These are phyloP conservation scores for Coniosporium apollinis DNA, from an alignment of 495 filamentous ascomycete species.

Conservation along the genomic window DNA sequence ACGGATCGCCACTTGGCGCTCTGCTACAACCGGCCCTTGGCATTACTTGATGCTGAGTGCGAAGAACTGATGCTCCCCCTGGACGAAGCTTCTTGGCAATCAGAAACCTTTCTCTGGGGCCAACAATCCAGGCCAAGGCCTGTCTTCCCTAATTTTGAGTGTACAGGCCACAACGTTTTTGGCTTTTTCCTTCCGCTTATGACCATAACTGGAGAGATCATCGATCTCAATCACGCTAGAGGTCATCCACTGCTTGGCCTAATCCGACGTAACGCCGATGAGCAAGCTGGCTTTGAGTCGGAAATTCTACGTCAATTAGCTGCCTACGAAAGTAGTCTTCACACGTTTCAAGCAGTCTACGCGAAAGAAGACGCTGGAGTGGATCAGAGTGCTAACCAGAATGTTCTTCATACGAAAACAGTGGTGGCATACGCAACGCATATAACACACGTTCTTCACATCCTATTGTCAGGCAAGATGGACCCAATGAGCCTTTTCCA, in stretches of 20 bases:
- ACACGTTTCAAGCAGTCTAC: not conserved
- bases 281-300: conserved; percentile 9
- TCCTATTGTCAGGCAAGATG: conserved; percentile 41
- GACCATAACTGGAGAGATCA: conserved; percentile 19
- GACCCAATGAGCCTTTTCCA: conserved; percentile 41
- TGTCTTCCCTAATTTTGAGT: conserved; percentile 7
- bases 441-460: conserved; percentile 41
- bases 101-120: conserved; percentile 10
- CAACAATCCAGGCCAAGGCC: not conserved
- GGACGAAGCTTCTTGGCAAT: conserved; percentile 21
- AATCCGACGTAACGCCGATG: conserved; percentile 5
- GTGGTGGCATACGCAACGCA: conserved; percentile 21
- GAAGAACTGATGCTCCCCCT: conserved; percentile 21
- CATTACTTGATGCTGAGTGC: conserved; percentile 31
- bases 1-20: conserved; percentile 33
- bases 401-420: conserved; percentile 8
- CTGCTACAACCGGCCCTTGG: conserved; percentile 32
- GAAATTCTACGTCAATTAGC: conserved; percentile 10
- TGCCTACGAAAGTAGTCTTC: not conserved
- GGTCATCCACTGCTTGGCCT: conserved; percentile 12
- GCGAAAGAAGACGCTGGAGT: not conserved
- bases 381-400: not conserved
- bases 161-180: conserved; percentile 18
- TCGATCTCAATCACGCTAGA: conserved; percentile 15
- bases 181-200: conserved; percentile 19